phyloP scores from a whole-genome alignment of 164 flowering plant genomes.

The Euptelea pleiosperma region DNA sequence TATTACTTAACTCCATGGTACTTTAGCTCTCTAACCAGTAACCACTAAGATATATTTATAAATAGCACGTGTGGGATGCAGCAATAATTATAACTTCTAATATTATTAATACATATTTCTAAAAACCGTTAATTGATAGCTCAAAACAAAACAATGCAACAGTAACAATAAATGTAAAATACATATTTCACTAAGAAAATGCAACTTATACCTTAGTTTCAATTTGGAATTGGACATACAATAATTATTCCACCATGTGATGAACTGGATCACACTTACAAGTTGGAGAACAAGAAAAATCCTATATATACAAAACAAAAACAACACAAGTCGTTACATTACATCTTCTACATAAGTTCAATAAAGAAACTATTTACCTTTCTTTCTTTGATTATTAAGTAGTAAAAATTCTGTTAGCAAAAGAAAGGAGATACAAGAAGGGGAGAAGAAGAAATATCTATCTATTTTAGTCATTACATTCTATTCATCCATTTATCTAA shows the following conservation, averaged over 20 bases:
- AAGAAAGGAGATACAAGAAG: neutral
- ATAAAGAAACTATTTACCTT: neutral
- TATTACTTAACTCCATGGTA: too few species aligned
- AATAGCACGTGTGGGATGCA: too few species aligned
- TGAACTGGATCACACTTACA: conserved; percentile 80
- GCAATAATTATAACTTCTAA: too few species aligned
- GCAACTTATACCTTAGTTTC: conserved; percentile 40
- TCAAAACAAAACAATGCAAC: neutral
- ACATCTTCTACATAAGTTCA: neutral
- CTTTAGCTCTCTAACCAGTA: too few species aligned
- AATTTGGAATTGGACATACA: conserved; percentile 68
- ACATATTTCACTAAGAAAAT: neutral
- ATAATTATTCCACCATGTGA: conserved; percentile 80
- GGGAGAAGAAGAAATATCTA: neutral
- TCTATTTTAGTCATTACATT: too few species aligned
- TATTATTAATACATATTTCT: too few species aligned
- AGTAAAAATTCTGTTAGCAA: too few species aligned
- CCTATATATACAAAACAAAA: conserved; percentile 30
- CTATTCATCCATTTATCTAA: too few species aligned
- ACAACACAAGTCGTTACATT: neutral
- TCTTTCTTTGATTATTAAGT: too few species aligned
- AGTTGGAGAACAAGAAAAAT: conserved; percentile 85
- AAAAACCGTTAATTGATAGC: too few species aligned
- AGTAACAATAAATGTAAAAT: too few species aligned
- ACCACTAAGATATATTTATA: too few species aligned